Base-by-base conservation (phyloP, 495 filamentous ascomycete genomes). In the Aspergillus cavernicola region DNA sequence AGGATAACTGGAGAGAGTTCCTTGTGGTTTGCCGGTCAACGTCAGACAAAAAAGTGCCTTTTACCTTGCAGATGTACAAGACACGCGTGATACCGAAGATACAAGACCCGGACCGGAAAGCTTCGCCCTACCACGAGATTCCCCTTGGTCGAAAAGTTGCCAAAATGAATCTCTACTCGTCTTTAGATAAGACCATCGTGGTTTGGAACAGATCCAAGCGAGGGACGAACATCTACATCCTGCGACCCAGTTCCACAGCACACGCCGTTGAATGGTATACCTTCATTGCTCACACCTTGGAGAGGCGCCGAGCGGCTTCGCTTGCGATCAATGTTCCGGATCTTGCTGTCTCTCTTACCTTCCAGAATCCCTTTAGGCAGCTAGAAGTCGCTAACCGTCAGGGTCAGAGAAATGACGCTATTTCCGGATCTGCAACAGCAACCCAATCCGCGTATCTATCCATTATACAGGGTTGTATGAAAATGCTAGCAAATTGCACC, bases 231-330 rank as follows among this genome's bases (percentile, higher is more conserved):
- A 86, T 90, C 38, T 87, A 81, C 58, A 85, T 88, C 32, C 69
- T 90, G 58, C 80, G 83, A 15, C 78, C 86, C 4, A 78, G 82
- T 16, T 87, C 85, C 35, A 72, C 78, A 8, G 83, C 83, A 5
- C 81, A 80, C 52, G 78, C 83, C 18, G 79, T 85, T 23, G 86
- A 90, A 59, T 90, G 86, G 86, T 89, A 86, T 57, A 88, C 86
- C 0, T 90, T 89, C 53, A 67, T 90, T 12, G 73, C 78, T 9
- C 77, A 81, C 31, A 71, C 76, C 2, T 68, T 88, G 10, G 86
- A 86, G 19, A 84, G 79, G 73, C 71, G 72, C 19, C 74, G 80
- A 15, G 68, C 80, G n/a, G 68, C 68, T 29, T 76, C 74, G 19
- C 70, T 90, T n/a, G 80, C 81, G 38, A 79, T 90, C 46, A 74